These are phyloP conservation scores for Erodium trifolium DNA, from an alignment of 441 rosid genomes.

Conservation along the genomic window DNA sequence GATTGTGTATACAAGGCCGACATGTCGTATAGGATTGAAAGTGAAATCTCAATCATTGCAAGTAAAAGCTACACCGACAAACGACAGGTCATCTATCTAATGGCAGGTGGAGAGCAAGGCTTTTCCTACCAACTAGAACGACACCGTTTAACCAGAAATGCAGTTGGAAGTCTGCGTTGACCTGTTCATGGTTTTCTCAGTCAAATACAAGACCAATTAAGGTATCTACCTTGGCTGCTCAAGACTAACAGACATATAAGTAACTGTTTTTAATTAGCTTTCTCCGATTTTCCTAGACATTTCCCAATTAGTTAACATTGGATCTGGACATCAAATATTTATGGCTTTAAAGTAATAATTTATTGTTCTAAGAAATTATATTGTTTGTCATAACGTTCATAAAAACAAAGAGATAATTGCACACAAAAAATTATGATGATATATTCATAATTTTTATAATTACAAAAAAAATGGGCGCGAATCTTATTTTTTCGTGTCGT, in stretches of 20 bases:
- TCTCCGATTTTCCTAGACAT: neutral
- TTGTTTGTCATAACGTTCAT: no score
- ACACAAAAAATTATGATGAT: no score
- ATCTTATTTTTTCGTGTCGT: no score
- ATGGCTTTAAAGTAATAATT: neutral
- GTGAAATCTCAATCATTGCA: neutral
- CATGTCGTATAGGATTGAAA: neutral
- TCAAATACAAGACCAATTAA: neutral
- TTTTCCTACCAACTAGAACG: neutral
- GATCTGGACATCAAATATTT: neutral
- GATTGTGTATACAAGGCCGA: conserved; percentile 1
- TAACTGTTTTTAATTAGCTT: neutral
- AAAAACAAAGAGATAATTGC: no score
- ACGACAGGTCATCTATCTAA: neutral
- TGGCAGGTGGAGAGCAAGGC: neutral
- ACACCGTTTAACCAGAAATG: neutral
- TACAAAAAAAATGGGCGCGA: no score
- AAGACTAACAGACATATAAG: neutral
- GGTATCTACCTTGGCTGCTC: conserved; percentile 4
- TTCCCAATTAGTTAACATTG: neutral
- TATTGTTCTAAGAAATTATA: neutral
- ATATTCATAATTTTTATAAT: no score
- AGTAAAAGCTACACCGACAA: neutral
- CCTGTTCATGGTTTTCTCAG: neutral
- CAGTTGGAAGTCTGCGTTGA: no score